phyloP scores from a whole-genome alignment of 176 grass and related monocot species.

The Triticum turgidum region DNA sequence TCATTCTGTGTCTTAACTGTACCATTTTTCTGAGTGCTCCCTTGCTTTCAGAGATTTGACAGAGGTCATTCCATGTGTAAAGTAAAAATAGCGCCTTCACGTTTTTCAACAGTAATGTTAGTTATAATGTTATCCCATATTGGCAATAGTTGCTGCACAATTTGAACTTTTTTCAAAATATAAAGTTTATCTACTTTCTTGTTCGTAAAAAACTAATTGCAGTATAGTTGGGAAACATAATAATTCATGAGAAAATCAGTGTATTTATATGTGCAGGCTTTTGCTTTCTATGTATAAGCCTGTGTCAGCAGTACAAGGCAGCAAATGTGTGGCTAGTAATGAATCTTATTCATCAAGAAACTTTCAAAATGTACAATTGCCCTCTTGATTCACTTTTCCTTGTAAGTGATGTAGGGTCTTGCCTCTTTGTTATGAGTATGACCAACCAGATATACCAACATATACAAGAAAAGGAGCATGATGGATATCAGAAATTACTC shows the following conservation, averaged over 20 bases:
- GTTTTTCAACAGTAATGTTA: not conserved
- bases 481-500: slow-evolving; percentile 38
- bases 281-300: not conserved
- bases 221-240: not conserved
- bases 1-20: not conserved
- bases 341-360: slow-evolving; percentile 4
- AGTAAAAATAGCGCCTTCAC: not conserved
- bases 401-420: not conserved
- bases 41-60: not conserved
- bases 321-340: not conserved
- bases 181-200: not conserved
- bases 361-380: not conserved
- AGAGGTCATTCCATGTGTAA: not conserved
- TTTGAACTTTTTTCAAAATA: not conserved
- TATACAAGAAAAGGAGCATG: not conserved
- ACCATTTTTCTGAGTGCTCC: not conserved
- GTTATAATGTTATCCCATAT: not conserved
- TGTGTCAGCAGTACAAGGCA: not conserved
- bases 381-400: not conserved
- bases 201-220: not conserved
- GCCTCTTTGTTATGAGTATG: not conserved
- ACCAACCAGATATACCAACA: not conserved
- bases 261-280: not conserved
- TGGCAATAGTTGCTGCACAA: not conserved
- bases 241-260: not conserved